These are phyloP conservation scores for Dryas alaskensis DNA, from an alignment of 306 rosid genomes.

Conservation along the genomic window DNA sequence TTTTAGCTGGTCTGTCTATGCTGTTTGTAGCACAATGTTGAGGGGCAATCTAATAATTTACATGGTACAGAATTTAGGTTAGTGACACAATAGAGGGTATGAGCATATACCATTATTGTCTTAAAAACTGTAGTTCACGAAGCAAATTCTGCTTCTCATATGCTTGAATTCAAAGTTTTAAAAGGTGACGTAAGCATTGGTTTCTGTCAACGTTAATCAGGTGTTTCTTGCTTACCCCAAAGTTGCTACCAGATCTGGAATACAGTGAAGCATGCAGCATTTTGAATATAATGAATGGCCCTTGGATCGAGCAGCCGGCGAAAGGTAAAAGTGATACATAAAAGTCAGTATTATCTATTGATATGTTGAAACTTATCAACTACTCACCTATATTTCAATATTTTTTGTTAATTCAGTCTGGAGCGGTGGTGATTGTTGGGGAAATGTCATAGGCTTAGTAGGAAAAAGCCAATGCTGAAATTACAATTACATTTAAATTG, in stretches of 20 bases:
- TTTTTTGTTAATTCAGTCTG: constrained; percentile 51
- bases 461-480: constrained; percentile 41
- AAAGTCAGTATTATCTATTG: neutral
- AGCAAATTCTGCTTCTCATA: neutral
- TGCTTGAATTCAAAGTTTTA: neutral
- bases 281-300: constrained; percentile 87
- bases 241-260: constrained; percentile 79
- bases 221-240: constrained; percentile 92
- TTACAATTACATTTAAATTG: neutral
- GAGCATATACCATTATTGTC: neutral
- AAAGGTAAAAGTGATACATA: constrained; percentile 45
- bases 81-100: neutral
- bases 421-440: constrained; percentile 82
- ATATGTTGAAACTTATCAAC: neutral
- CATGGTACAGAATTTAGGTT: neutral
- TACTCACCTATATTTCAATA: neutral
- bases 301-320: constrained; percentile 69
- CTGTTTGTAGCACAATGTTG: neutral
- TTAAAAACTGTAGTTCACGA: neutral
- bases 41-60: neutral
- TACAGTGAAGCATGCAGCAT: constrained; percentile 90
- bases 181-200: constrained; percentile 7
- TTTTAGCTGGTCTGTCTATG: neutral
- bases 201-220: constrained; percentile 43
- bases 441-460: constrained; percentile 42